A percentile compares a stretch with the other conserved stretches of the same genome.
Conservation (phyloP, 176 grass and related monocot species). For the Saccharum spontaneum region DNA sequence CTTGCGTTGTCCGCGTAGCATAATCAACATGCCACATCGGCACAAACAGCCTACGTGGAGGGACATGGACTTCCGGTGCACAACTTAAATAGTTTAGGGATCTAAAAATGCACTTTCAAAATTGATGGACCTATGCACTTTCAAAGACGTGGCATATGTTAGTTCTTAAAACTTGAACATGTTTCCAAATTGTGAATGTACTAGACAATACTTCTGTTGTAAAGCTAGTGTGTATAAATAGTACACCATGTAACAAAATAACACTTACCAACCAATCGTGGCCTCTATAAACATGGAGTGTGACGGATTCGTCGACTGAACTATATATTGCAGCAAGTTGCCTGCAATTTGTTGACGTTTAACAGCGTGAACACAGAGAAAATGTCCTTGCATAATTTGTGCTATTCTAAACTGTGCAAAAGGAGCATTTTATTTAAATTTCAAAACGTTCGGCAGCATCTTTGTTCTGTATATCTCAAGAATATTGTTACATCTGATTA, state of each 20-base stretch:
- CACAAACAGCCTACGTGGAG: too few species aligned
- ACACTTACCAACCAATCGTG: constrained; percentile 72
- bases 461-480: background rate
- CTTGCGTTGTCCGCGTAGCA: too few species aligned
- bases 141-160: background rate
- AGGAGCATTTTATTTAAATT: background rate
- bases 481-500: background rate
- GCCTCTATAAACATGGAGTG: constrained; percentile 80
- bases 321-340: constrained; percentile 53
- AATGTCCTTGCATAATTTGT: background rate
- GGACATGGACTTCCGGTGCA: too few species aligned
- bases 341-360: constrained; percentile 43
- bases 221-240: background rate
- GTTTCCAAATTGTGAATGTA: constrained; percentile 7
- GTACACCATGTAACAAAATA: background rate
- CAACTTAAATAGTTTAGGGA: too few species aligned
- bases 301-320: constrained; percentile 62
- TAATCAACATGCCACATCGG: too few species aligned
- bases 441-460: background rate
- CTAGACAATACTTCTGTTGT: background rate
- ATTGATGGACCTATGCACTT: too few species aligned
- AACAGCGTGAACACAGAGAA: background rate
- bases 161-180: background rate
- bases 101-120: too few species aligned
- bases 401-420: background rate